Conservation (phyloP, 2,329 filamentous ascomycete genomes). For the Escovopsis sp. region DNA sequence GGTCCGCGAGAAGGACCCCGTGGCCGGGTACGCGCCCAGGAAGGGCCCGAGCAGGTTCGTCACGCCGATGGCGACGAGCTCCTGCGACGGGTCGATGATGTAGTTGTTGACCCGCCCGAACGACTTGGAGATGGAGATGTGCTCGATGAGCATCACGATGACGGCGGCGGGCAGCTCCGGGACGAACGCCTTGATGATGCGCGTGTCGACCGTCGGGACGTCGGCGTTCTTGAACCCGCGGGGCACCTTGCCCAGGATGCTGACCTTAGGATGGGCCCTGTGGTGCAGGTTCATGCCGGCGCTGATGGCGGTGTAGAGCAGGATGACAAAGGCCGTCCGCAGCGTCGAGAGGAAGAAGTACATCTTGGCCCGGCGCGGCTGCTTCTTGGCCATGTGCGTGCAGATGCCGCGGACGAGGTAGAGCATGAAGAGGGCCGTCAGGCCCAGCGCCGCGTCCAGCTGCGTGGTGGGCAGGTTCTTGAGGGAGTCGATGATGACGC, state of each 20-base stretch:
- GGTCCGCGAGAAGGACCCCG: slow-evolving; percentile 79
- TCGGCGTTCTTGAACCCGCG: slow-evolving; percentile 59
- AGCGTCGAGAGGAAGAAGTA: slow-evolving; percentile 71
- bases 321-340: slow-evolving; percentile 65
- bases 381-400: slow-evolving; percentile 47
- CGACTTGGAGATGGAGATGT: slow-evolving; percentile 72
- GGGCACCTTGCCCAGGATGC: slow-evolving; percentile 53
- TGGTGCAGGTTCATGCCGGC: slow-evolving; percentile 52
- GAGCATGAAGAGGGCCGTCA: slow-evolving; percentile 53
- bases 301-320: slow-evolving; percentile 67
- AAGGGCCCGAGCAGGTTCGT: slow-evolving; percentile 65
- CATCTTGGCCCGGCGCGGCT: slow-evolving; percentile 50
- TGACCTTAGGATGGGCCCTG: slow-evolving; percentile 41
- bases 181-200: slow-evolving; percentile 48
- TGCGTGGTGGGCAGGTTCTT: slow-evolving; percentile 32
- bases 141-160: slow-evolving; percentile 67
- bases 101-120: slow-evolving; percentile 74
- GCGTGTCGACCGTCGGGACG: slow-evolving; percentile 45
- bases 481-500: slow-evolving; percentile 36
- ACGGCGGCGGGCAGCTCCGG: slow-evolving; percentile 56
- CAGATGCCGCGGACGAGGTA: slow-evolving; percentile 52
- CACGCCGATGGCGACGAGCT: slow-evolving; percentile 63
- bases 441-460: slow-evolving; percentile 59
- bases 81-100: slow-evolving; percentile 65
- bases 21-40: slow-evolving; percentile 71